Base-by-base conservation (phyloP, 1,284 basidiomycete genomes). In the Ceratobasidium sp. region DNA sequence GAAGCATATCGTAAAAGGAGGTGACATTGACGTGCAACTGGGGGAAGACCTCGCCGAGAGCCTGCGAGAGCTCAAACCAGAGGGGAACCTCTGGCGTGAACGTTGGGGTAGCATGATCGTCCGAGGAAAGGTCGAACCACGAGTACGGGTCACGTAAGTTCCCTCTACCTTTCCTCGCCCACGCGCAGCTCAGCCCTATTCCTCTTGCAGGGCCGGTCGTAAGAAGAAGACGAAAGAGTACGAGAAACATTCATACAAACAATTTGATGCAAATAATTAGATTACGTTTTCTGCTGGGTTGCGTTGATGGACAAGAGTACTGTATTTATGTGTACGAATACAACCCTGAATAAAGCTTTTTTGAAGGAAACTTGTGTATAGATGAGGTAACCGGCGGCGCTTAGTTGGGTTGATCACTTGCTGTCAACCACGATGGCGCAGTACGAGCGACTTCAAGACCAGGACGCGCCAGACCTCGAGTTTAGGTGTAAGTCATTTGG, bases 1-100 rank as follows among this genome's bases (percentile, higher is more conserved):
- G 33, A 95, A 92, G 84, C 90, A 95, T 82, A 87, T 89, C 62
- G 93, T 98, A 0, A 90, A 90, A 1, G 90, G 91, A 80, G 88
- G 87, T 7, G 87, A 89, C 33, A 88, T 96, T 8, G 92, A 93
- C 66, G 96, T 98, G 18, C 97, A 98, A 84, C 89, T 97, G 0
- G 95, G 94, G 5, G 96, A 98, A 81, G 96, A 99, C 82, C 85
- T 99, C 54, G 93, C 90, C 78, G 97, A 99, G 84, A 95, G 88
- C 82, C 85, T 99, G 81, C 87, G 97, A 67, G 92, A 89, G 69
- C 85, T 99, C 81, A 79, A 96, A 94, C 94, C 95, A 23, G 96
- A 98, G 86, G 96, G 96, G 44, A 98, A 97, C 84, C 85, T 97
- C 35, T 98, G 97, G 89, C 90, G 92, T 60, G 96, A 98, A 83